Conservation (phyloP, 352 stramenopile species). For the Globisporangium ultimum region DNA sequence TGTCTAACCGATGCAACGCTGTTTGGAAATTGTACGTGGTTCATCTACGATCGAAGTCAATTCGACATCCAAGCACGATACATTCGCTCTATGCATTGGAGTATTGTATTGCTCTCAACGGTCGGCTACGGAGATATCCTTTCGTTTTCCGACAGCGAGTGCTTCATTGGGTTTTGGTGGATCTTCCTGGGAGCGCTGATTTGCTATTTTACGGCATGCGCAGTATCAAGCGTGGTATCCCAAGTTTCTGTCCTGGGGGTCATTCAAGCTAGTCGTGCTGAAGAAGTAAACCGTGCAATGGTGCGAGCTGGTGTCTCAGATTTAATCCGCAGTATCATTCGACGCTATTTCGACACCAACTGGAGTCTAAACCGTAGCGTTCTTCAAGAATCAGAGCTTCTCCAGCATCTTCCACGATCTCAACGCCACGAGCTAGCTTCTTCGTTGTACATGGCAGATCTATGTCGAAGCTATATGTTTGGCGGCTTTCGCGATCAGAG, state of each 20-base stretch:
- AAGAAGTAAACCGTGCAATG: constrained; percentile 13
- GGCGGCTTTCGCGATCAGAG: constrained; percentile 1
- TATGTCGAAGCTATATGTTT: constrained; percentile 14
- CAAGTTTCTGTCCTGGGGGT: constrained; percentile 14
- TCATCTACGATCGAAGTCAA: constrained; percentile 57
- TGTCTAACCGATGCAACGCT: constrained; percentile 51
- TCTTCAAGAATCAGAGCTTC: constrained; percentile 12
- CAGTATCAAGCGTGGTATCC: constrained; percentile 18
- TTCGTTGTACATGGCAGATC: constrained; percentile 10
- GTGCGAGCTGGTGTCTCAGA: constrained; percentile 12
- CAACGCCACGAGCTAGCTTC: constrained; percentile 14
- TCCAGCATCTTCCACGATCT: constrained; percentile 19
- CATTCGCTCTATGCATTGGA: constrained; percentile 64
- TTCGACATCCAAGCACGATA: constrained; percentile 63
- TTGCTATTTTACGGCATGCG: constrained; percentile 24
- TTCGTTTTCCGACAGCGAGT: constrained; percentile 41
- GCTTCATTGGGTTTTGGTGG: constrained; percentile 18
- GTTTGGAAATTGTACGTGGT: constrained; percentile 69
- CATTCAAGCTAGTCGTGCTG: constrained; percentile 1
- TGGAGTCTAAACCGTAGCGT: constrained; percentile 21
- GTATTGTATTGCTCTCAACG: constrained; percentile 64
- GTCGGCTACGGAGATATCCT: constrained; percentile 71
- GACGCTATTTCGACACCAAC: constrained; percentile 20
- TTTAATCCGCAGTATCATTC: constrained; percentile 12
- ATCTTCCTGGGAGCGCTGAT: constrained; percentile 20